These are phyloP conservation scores for Plenodomus biglobosus DNA, from an alignment of 2,329 filamentous ascomycete species.

Conservation along the genomic window DNA sequence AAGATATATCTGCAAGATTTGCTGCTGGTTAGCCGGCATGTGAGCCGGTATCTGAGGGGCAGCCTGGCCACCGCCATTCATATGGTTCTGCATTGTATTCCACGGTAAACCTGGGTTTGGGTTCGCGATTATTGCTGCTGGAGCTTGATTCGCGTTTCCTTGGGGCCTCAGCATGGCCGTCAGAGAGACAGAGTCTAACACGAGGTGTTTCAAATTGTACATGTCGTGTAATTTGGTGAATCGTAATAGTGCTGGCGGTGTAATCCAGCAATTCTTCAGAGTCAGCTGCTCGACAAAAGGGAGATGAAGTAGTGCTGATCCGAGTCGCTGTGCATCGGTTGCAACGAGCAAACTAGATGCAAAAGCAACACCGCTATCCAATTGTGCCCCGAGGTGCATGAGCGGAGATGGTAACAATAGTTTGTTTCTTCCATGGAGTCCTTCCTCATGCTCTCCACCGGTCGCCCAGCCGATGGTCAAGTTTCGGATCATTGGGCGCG, in stretches of 20 bases:
- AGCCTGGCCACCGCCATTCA: constrained; percentile 7
- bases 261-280: constrained; percentile 69
- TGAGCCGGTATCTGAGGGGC: constrained; percentile 1
- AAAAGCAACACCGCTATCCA: constrained; percentile 4
- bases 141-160: constrained; percentile 6
- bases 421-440: constrained; percentile 62
- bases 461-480: constrained; percentile 68
- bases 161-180: constrained; percentile 41
- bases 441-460: constrained; percentile 67
- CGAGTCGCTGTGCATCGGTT: constrained; percentile 15
- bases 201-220: constrained; percentile 55
- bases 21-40: constrained; percentile 11
- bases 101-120: constrained; percentile 2
- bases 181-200: constrained; percentile 66
- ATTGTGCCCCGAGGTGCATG: constrained; percentile 23
- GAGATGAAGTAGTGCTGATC: constrained; percentile 51
- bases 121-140: constrained; percentile 1
- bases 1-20: constrained; percentile 19
- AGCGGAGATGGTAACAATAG: constrained; percentile 65
- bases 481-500: constrained; percentile 55
- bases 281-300: constrained; percentile 61
- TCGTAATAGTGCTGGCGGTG: constrained; percentile 58
- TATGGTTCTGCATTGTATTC: constrained; percentile 12
- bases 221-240: constrained; percentile 55
- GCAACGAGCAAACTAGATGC: constrained; percentile 9